Base-by-base conservation (phyloP, 257 asterid genomes). In the Mentha longifolia region DNA sequence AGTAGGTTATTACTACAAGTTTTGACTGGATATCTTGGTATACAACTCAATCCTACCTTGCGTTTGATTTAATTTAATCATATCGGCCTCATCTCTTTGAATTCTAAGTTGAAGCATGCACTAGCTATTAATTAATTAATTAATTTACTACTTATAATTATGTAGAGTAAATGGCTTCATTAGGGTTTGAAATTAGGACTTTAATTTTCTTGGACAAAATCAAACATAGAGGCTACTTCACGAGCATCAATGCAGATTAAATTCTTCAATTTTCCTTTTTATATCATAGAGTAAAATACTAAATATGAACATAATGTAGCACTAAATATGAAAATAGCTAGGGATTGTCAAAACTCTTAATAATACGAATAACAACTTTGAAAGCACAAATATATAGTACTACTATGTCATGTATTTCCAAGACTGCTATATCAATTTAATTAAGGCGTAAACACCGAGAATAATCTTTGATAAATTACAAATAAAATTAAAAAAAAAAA, bases 41-140 rank as follows among this genome's bases (percentile, higher is more conserved):
- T 55, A 70, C 67, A 55, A 68, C 73, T 68, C 55, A 35, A 39
- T 68, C 64, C 11, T 68, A 7, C 65, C 56, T 69, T 20, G 52
- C 74, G 31, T 28, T 28, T 28, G 2, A 28, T 1, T 28, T 28
- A 28, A 28, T 43, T 46, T 28, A 19, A 70, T 28, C 16, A 33
- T 61, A 49, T 41, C 64, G 4, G 72, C 17, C 31, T 28, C 31
- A 2, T 2, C 71, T 52, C 35, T 63, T 54, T 64, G 41, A 73
- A 64, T 73, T 73, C 65, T 63, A 22, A 22, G 2, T 22, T 22
- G 25, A 22, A 22, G 25, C 25, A n/a, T n/a, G n/a, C n/a, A n/a
- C n/a, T n/a, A n/a, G n/a, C n/a, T n/a, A n/a, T n/a, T n/a, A n/a
- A n/a, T n/a, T n/a, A n/a, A n/a, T n/a, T n/a, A n/a, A n/a, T n/a